Percentiles rank a stretch among this genome's conserved stretches.
Conservation (phyloP, 1,284 basidiomycete genomes). For the Somion occarium region DNA sequence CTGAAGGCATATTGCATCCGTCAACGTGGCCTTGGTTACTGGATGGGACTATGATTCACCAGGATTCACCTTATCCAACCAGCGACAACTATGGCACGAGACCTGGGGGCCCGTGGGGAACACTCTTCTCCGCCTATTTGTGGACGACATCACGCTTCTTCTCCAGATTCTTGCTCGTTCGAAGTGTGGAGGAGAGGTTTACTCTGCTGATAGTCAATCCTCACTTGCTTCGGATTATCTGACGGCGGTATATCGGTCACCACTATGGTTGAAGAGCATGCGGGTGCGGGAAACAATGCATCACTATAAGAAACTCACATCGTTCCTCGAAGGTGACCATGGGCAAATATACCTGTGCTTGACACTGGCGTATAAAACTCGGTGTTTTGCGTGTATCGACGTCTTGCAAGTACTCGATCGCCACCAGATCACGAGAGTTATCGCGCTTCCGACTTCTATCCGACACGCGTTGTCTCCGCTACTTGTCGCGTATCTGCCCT, state of each 20-base stretch:
- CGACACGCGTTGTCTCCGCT: constrained; percentile 7
- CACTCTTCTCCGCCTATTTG: neutral
- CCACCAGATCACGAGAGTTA: constrained; percentile 20
- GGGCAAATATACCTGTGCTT: neutral
- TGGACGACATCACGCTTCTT: neutral
- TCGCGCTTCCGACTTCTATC: constrained; percentile 22
- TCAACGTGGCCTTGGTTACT: no score
- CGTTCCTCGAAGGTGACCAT: neutral
- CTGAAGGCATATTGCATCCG: no score
- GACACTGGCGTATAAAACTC: neutral
- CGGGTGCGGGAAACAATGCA: neutral
- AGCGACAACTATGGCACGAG: no score
- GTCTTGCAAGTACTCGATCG: neutral
- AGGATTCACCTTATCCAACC: no score
- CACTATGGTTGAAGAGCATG: neutral
- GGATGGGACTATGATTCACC: no score
- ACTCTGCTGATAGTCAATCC: neutral
- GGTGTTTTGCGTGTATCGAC: neutral
- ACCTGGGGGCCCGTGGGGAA: neutral
- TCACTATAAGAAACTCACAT: neutral
- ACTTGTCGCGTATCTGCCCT: neutral
- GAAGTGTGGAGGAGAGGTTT: neutral
- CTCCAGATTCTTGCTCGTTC: neutral
- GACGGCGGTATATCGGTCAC: neutral
- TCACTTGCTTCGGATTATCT: neutral